A percentile compares a stretch with the other conserved stretches of the same genome.
Evolutionary conservation across 257 asterid species (phyloP).

Genomic region (Nicotiana undulata): DNA sequence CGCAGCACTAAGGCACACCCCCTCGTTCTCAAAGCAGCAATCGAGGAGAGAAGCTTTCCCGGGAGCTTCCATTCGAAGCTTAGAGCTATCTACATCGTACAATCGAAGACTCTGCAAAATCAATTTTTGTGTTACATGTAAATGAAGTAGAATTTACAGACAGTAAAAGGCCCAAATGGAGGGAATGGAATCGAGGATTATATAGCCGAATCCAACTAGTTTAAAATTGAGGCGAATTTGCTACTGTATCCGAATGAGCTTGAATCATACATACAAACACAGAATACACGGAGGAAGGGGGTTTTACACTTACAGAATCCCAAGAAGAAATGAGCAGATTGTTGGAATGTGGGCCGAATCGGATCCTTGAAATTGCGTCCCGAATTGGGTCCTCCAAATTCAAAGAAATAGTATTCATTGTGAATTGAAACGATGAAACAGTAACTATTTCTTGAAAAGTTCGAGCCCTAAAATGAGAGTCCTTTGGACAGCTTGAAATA

Average conservation of each 20-base stretch:
- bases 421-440: not conserved
- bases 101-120: constrained; percentile 64
- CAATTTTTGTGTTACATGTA: not conserved
- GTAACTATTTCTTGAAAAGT: not conserved
- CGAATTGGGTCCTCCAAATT: constrained; percentile 41
- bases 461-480: not conserved
- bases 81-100: constrained; percentile 55
- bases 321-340: constrained; percentile 75
- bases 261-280: not conserved
- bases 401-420: constrained; percentile 40
- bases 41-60: constrained; percentile 47
- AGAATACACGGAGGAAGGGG: not conserved
- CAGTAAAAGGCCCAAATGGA: not conserved
- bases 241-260: not conserved
- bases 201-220: not conserved
- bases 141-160: not conserved
- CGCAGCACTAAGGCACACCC: constrained; percentile 49
- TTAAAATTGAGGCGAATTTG: not conserved
- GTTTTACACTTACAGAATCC: constrained; percentile 57
- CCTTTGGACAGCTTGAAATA: not conserved
- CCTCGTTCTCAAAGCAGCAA: constrained; percentile 68
- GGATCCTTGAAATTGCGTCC: constrained; percentile 75
- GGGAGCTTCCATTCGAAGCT: constrained; percentile 54
- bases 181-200: not conserved
- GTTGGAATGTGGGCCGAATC: constrained; percentile 65